phyloP scores from a whole-genome alignment of 768 basidiomycete species.

The Russula sp. region DNA sequence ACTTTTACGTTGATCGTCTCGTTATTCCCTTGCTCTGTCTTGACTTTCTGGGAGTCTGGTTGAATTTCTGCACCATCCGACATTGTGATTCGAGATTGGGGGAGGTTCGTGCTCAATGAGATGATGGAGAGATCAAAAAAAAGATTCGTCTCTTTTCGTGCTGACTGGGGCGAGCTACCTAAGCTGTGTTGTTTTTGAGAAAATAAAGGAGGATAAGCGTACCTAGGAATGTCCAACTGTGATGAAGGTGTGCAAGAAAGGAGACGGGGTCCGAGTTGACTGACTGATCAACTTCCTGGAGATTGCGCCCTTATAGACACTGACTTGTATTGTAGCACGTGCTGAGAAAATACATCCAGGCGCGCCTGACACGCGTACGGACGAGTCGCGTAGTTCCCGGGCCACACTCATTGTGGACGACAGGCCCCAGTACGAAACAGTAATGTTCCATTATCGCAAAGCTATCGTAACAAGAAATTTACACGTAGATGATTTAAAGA shows the following conservation, averaged over 20 bases:
- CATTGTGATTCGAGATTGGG: constrained; percentile 7
- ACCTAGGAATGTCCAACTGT: not conserved
- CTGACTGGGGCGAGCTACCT: no score
- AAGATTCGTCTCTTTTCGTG: not conserved
- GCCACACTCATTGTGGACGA: no score
- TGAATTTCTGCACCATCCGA: not conserved
- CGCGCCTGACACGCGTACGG: not conserved
- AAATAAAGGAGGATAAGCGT: not conserved
- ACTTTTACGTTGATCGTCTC: constrained; percentile 79
- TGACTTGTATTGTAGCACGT: constrained; percentile 2
- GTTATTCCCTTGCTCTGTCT: constrained; percentile 51
- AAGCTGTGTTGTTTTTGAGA: not conserved
- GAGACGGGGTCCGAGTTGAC: constrained; percentile 1
- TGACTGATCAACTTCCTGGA: constrained; percentile 4
- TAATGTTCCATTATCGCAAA: not conserved
- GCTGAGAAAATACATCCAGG: constrained; percentile 11
- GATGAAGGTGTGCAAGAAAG: not conserved
- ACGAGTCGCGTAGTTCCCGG: no score
- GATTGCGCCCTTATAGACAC: constrained; percentile 10
- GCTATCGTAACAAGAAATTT: not conserved
- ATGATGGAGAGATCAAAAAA: not conserved
- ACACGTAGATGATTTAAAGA: not conserved
- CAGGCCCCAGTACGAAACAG: not conserved
- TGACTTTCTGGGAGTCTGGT: constrained; percentile 23
- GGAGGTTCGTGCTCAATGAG: not conserved